phyloP scores from a whole-genome alignment of 495 filamentous ascomycete genomes.

The Bacidia rubella region DNA sequence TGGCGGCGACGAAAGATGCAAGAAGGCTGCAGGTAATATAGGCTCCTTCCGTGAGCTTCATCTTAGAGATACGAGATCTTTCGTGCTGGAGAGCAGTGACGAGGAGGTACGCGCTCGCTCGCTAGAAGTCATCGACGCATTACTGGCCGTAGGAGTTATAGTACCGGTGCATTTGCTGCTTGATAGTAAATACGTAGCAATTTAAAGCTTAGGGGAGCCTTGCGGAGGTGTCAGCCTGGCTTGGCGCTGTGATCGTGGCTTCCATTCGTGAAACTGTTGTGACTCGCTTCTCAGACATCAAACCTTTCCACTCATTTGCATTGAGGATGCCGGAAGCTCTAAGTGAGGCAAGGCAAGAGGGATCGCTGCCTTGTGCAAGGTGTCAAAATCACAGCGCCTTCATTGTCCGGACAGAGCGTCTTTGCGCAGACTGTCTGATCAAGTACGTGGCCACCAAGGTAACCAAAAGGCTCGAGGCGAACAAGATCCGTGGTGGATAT shows the following conservation, averaged over 20 bases:
- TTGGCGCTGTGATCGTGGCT: too few relatives aligned
- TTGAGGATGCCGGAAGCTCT: neutral
- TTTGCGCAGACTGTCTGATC: constrained; percentile 57
- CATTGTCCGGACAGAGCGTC: constrained; percentile 28
- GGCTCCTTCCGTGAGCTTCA: constrained; percentile 2
- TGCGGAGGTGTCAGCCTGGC: too few relatives aligned
- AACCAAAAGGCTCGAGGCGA: constrained; percentile 62
- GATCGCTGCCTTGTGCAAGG: constrained; percentile 13
- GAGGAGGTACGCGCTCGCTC: too few relatives aligned
- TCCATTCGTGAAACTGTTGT: too few relatives aligned
- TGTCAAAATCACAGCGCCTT: constrained; percentile 31
- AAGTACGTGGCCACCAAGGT: constrained; percentile 63
- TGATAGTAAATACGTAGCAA: too few relatives aligned
- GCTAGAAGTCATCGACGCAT: too few relatives aligned
- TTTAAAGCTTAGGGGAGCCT: too few relatives aligned
- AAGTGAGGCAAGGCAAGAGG: neutral
- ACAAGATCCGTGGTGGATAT: constrained; percentile 29
- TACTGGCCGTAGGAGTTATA: too few relatives aligned
- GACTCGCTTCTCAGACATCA: too few relatives aligned
- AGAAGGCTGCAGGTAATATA: constrained; percentile 32
- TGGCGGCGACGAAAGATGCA: constrained; percentile 41
- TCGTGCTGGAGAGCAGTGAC: too few relatives aligned
- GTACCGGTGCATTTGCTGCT: too few relatives aligned
- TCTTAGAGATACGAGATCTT: neutral
- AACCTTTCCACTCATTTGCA: too few relatives aligned